Base-by-base conservation (phyloP, 2,329 filamentous ascomycete species). In the Neofusicoccum cordaticola region DNA sequence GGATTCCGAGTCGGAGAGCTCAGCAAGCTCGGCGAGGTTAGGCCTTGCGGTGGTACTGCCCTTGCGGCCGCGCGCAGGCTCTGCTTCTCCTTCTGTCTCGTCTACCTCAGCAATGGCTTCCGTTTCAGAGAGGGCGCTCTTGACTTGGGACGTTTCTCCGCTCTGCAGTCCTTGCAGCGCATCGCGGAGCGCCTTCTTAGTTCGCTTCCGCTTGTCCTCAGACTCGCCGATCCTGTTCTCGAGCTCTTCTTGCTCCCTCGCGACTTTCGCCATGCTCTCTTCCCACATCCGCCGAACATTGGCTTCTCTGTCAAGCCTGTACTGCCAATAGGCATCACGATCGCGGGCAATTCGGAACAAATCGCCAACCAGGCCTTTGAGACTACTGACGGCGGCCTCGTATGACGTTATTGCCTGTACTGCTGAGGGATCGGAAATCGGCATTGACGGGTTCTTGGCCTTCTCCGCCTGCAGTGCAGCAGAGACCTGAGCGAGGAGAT, bases 241-340 rank as follows among this genome's bases (percentile, higher is more conserved):
- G 1, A 99, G 84, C 60, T 93, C 86, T 77, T 98, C 95, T 71
- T 99, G 95, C 75, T 99, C 95, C 64, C 88, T 88, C 17, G 93
- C 95, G n/a, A 99, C 90, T 71, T 93, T 89, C 9, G 95, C 93
- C 95, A 99, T 97, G 78, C 93, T 98, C 72, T 99, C 95, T 78
- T 99, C 95, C 95, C 95, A 99, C 87, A 99, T 91, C 66, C 91
- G 89, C 42, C 95, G 88, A 79, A 98, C 90, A 74, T 97, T 92
- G 48, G 89, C 89, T 79, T 99, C 95, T 62, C 93, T 89, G 70
- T 97, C 93, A 45, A 99, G 83, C 13, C 93, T 89, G 74, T 96
- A 96, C 76, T 98, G 94, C 95, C 95, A 99, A 75, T 96, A 97
- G 0, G 92, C 88, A 77, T 99, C 95, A 60, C 96, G 90, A 74